phyloP scores from a whole-genome alignment of 768 basidiomycete species.

The Tricholoma flavovirens region DNA sequence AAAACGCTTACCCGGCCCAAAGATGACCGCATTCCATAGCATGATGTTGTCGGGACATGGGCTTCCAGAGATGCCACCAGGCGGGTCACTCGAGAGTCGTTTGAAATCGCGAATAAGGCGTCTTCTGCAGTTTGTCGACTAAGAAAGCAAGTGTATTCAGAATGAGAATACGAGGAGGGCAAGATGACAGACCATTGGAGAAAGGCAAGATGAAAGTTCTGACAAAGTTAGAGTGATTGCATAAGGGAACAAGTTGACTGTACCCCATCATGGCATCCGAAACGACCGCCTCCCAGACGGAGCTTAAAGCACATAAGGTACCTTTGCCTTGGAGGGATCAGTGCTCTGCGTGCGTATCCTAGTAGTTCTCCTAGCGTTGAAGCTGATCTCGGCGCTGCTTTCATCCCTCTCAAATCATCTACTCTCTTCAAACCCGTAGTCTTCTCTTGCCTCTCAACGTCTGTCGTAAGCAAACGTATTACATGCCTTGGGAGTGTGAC shows the following conservation, averaged over 20 bases:
- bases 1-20: conserved; percentile 78
- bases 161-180: too few species aligned
- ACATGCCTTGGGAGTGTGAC: conserved; percentile 92
- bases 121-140: conserved; percentile 93
- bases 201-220: not conserved
- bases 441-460: conserved; percentile 83
- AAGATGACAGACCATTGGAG: not conserved
- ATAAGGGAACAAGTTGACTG: too few species aligned
- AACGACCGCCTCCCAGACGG: not conserved
- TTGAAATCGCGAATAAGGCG: conserved; percentile 99
- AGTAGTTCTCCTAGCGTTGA: not conserved
- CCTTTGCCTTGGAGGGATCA: not conserved
- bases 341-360: not conserved
- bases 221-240: too few species aligned
- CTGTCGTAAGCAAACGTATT: conserved; percentile 73
- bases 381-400: not conserved
- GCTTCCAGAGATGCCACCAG: conserved; percentile 93
- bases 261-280: not conserved
- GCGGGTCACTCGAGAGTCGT: conserved; percentile 89
- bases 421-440: conserved; percentile 31
- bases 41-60: conserved; percentile 99
- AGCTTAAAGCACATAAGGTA: not conserved
- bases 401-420: not conserved
- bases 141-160: not conserved
- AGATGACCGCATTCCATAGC: conserved; percentile 99